Base-by-base conservation (phyloP, 2,329 filamentous ascomycete genomes). In the Lasiodiplodia citricola region DNA sequence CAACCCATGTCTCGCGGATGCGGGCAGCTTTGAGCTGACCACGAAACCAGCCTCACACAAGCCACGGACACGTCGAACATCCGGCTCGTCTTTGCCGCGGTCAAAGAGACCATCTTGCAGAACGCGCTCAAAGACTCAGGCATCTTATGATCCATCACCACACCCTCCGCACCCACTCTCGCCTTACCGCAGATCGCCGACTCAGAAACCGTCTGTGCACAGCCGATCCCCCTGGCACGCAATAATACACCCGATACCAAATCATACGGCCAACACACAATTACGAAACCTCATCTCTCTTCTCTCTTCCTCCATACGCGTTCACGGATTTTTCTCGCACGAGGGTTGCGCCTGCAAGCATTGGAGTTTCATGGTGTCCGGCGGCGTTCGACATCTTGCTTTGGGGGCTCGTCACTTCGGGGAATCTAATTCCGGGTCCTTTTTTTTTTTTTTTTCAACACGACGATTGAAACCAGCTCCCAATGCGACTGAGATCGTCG, bases 1-100 rank as follows among this genome's bases (percentile, higher is more conserved):
- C 69, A 70, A 69, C 64, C 64, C n/a, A 31, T 69, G 16, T 47
- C 58, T 58, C 57, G 51, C 37, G 58, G 35, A 58, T 16, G 10
- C 28, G 25, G 57, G 13, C 51, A 51, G 51, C 37, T 25, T 56
- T 51, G 50, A 38, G 16, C 58, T 68, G 35, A 68, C 67, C 18
- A 47, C 35, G 41, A n/a, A 47, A 63, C 21, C 75, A 98, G 95
- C 81, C 88, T 99, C 71, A 99, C 96, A 41, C 96, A 99, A 91
- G 96, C 96, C 56, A 99, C 96, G 72, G 96, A 99, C 80, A 99
- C 96, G 4, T 97, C 94, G 65, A 99, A 99, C 78, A 97, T 99
- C 76, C 92, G 96, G 72, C 87, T 99, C 47, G 96, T 99, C 58
- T 99, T 99, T 81, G 96, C 95, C 41, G 96, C 96, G 10, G 96